Percentiles rank a stretch among this genome's conserved stretches.
phyloP scores from a whole-genome alignment of 2,329 filamentous ascomycete genomes.

The Colletotrichum plurivorum region DNA sequence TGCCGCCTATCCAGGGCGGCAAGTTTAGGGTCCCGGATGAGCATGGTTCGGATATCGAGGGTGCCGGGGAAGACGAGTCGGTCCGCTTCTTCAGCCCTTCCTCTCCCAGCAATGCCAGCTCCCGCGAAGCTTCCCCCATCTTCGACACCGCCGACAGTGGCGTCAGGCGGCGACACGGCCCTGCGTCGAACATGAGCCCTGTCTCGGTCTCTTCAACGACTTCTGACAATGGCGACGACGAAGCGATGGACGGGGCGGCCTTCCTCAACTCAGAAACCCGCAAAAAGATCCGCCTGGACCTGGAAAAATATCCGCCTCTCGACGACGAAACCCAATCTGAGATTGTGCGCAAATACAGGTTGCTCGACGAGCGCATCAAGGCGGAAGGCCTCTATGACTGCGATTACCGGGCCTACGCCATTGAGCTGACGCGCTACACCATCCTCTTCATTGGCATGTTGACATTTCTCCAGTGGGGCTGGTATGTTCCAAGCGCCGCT shows the following conservation, averaged over 20 bases:
- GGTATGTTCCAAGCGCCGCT: conserved; percentile 79
- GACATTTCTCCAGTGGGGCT: conserved; percentile 71
- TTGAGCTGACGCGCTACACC: conserved; percentile 81
- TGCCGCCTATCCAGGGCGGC: conserved; percentile 93
- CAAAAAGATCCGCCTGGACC: conserved; percentile 81
- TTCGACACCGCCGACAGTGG: conserved; percentile 59
- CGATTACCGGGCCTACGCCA: conserved; percentile 83
- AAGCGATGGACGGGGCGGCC: conserved; percentile 67
- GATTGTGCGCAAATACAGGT: conserved; percentile 87
- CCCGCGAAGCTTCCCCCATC: conserved; percentile 64
- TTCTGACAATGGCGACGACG: conserved; percentile 61
- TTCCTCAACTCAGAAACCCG: conserved; percentile 81
- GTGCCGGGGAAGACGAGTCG: conserved; percentile 46
- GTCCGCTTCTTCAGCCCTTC: conserved; percentile 41
- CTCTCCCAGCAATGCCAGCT: conserved; percentile 67
- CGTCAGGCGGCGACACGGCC: conserved; percentile 49
- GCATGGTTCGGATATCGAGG: conserved; percentile 51
- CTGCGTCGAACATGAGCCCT: conserved; percentile 41
- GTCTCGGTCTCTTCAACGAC: conserved; percentile 74
- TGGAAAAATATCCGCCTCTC: conserved; percentile 84
- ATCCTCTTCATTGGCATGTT: conserved; percentile 76
- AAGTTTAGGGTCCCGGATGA: conserved; percentile 69
- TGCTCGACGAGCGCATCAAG: conserved; percentile 78
- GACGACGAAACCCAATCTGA: conserved; percentile 80
- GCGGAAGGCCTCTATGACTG: conserved; percentile 86